Evolutionary conservation across 2,329 filamentous ascomycete species (phyloP).

Genomic region (Alternaria angustiovoidea): DNA sequence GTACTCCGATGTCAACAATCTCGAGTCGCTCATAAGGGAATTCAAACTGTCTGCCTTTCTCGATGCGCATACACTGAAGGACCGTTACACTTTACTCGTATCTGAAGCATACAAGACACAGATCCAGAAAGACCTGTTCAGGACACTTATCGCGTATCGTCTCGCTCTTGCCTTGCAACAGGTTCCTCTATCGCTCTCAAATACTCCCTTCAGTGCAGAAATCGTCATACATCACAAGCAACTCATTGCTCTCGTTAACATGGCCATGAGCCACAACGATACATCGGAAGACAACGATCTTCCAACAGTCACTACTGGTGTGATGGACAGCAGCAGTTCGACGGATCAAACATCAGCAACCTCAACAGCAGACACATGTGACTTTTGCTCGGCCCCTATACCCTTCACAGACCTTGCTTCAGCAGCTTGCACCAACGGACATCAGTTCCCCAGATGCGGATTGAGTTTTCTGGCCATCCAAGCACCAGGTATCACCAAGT

Average conservation of each 20-base stretch:
- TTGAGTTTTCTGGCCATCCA: slow-evolving; percentile 65
- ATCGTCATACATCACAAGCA: slow-evolving; percentile 31
- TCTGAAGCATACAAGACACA: slow-evolving; percentile 37
- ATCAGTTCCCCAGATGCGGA: slow-evolving; percentile 63
- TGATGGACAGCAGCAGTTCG: background rate
- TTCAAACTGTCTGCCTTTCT: slow-evolving; percentile 40
- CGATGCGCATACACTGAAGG: slow-evolving; percentile 34
- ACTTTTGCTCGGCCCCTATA: slow-evolving; percentile 60
- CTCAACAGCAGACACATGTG: slow-evolving; percentile 56
- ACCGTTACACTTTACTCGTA: slow-evolving; percentile 43
- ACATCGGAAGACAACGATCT: background rate
- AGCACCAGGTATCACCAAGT: slow-evolving; percentile 61
- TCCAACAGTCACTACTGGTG: background rate
- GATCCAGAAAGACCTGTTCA: slow-evolving; percentile 25
- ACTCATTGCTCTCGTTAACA: slow-evolving; percentile 29
- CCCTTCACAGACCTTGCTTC: slow-evolving; percentile 57
- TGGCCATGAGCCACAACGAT: slow-evolving; percentile 14
- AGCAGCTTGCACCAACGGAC: slow-evolving; percentile 60
- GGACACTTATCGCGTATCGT: slow-evolving; percentile 43
- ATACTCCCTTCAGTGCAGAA: slow-evolving; percentile 31
- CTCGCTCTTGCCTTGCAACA: slow-evolving; percentile 32
- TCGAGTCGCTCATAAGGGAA: slow-evolving; percentile 16
- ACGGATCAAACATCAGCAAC: background rate
- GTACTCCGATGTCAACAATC: background rate
- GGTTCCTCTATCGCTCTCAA: slow-evolving; percentile 26